phyloP scores from a whole-genome alignment of 169 alveolate species.

The Plasmodium coatneyi region DNA sequence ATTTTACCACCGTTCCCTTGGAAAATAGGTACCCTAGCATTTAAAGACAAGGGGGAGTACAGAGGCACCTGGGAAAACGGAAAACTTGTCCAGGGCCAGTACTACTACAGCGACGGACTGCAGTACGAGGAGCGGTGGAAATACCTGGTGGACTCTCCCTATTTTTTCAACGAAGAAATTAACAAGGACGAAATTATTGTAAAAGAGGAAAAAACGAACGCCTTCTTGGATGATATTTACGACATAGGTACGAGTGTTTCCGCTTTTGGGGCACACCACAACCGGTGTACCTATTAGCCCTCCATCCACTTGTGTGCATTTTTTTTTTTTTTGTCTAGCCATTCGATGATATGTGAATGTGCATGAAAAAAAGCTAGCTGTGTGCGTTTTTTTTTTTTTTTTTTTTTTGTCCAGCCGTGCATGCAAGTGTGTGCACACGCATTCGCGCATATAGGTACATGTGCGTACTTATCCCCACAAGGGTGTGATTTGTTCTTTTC shows the following conservation, averaged over 20 bases:
- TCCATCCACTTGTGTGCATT: background rate
- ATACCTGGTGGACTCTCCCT: slow-evolving; percentile 39
- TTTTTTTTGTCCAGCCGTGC: background rate
- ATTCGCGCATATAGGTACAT: background rate
- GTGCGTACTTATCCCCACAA: background rate
- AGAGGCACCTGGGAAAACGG: slow-evolving; percentile 66
- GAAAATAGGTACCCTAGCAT: slow-evolving; percentile 18
- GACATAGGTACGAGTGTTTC: slow-evolving; percentile 35
- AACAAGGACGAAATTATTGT: slow-evolving; percentile 44
- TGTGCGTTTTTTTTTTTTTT: slow-evolving; percentile 8
- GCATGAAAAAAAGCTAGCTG: background rate
- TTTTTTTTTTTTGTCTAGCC: background rate
- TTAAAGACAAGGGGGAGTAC: slow-evolving; percentile 50
- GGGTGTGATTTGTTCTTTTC: background rate
- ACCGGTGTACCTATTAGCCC: background rate
- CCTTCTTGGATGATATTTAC: slow-evolving; percentile 23
- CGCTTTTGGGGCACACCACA: background rate
- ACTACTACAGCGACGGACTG: slow-evolving; percentile 57
- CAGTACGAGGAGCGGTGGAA: slow-evolving; percentile 45
- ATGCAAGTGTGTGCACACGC: background rate
- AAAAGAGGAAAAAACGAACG: slow-evolving; percentile 27
- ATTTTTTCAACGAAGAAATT: slow-evolving; percentile 50
- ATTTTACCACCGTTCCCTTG: background rate
- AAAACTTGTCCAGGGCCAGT: slow-evolving; percentile 25
- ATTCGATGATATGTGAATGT: background rate